phyloP scores from a whole-genome alignment of 306 rosid species.

The Delonix regia region DNA sequence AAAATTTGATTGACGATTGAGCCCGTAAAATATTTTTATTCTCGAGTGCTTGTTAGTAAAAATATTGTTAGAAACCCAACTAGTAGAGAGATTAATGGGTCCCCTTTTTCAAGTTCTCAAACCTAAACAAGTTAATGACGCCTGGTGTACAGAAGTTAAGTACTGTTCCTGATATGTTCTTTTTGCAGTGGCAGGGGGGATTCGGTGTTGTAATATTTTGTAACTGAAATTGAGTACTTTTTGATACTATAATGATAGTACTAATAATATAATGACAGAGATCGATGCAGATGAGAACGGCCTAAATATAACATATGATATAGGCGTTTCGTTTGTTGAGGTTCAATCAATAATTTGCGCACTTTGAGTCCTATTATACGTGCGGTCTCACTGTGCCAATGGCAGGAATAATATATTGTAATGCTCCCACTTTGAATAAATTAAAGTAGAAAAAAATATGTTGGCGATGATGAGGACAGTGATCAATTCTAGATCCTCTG shows the following conservation, averaged over 20 bases:
- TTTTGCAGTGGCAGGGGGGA: not conserved
- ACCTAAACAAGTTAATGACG: not conserved
- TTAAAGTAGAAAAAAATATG: not conserved
- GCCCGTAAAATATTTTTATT: too few relatives aligned
- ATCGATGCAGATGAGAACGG: not conserved
- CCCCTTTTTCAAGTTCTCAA: not conserved
- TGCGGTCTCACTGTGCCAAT: not conserved
- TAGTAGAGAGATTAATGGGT: not conserved
- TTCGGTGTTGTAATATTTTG: not conserved
- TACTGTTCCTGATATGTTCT: not conserved
- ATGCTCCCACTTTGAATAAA: not conserved
- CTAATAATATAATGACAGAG: not conserved
- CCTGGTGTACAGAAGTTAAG: not conserved
- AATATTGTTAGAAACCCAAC: too few relatives aligned
- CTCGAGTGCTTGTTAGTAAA: too few relatives aligned
- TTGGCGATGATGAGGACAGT: conserved; percentile 14
- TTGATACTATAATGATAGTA: not conserved
- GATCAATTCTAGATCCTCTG: conserved; percentile 13
- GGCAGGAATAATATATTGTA: not conserved
- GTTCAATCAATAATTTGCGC: conserved; percentile 8
- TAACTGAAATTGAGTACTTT: not conserved
- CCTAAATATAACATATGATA: not conserved
- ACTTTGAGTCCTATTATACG: conserved; percentile 7
- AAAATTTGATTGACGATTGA: too few relatives aligned
- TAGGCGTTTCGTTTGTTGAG: conserved; percentile 3